phyloP scores from a whole-genome alignment of 2,329 filamentous ascomycete genomes.

The Fusarium udum region DNA sequence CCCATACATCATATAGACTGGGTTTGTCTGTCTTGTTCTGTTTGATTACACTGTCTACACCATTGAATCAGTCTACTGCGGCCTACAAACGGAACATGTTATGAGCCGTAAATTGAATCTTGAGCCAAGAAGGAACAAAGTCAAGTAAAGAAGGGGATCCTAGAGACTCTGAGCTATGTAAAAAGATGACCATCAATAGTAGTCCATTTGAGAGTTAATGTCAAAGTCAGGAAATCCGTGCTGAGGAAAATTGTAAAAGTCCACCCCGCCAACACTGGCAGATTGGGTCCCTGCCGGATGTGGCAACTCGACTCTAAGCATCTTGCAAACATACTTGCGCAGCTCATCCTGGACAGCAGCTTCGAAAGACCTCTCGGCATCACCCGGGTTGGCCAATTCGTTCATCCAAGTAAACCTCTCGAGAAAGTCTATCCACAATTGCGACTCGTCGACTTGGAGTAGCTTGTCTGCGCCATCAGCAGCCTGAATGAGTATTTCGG shows the following conservation, averaged over 20 bases:
- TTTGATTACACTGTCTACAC: neutral
- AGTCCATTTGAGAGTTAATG: slow-evolving; percentile 3
- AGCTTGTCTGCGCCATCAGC: slow-evolving; percentile 14
- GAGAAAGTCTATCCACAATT: slow-evolving; percentile 36
- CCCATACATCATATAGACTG: slow-evolving; percentile 31
- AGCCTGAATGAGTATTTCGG: slow-evolving; percentile 23
- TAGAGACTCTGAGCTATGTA: neutral
- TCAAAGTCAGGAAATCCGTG: slow-evolving; percentile 4
- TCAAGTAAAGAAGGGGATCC: neutral
- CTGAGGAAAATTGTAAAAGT: slow-evolving; percentile 3
- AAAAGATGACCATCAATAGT: neutral
- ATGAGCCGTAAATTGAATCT: neutral
- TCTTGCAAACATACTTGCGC: slow-evolving; percentile 31
- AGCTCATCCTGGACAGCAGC: slow-evolving; percentile 21
- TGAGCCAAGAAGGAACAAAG: neutral
- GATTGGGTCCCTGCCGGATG: slow-evolving; percentile 10
- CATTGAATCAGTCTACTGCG: neutral
- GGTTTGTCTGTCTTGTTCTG: slow-evolving; percentile 7
- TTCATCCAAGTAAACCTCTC: slow-evolving; percentile 41
- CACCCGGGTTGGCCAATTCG: slow-evolving; percentile 15
- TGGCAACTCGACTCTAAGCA: slow-evolving; percentile 30
- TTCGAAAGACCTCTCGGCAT: slow-evolving; percentile 37
- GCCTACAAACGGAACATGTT: neutral
- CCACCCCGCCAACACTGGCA: neutral
- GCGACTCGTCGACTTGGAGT: slow-evolving; percentile 4